Percentiles rank a stretch among this genome's conserved stretches.
These are phyloP conservation scores for Cyathus striatus DNA, from an alignment of 768 basidiomycete species.

Conservation along the genomic window DNA sequence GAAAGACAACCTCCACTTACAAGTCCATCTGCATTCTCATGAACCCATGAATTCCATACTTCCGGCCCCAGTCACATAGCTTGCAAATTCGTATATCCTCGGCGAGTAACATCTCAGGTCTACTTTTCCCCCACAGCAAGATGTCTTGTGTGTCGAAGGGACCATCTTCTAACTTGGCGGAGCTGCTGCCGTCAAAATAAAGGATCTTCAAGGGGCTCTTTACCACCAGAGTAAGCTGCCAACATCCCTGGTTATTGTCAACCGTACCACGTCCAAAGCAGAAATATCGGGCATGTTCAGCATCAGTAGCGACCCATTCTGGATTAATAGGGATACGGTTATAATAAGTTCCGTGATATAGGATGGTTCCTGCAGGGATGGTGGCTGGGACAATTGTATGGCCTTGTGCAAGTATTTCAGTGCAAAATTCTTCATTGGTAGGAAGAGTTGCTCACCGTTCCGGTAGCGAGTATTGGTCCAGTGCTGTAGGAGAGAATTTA, in stretches of 20 bases:
- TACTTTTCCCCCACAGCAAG: constrained; percentile 21
- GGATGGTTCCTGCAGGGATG: constrained; percentile 14
- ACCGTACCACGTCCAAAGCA: no score
- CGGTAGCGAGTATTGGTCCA: constrained; percentile 32
- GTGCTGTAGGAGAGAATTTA: constrained; percentile 26
- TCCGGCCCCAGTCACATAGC: constrained; percentile 26
- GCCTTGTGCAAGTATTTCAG: neutral
- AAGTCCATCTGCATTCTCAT: constrained; percentile 26
- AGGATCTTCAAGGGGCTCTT: constrained; percentile 23
- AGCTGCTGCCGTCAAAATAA: constrained; percentile 36
- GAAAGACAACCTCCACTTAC: constrained; percentile 18
- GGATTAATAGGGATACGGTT: constrained; percentile 4
- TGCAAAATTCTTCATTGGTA: neutral
- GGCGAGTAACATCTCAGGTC: constrained; percentile 4
- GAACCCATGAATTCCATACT: constrained; percentile 28
- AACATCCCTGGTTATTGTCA: constrained; percentile 10
- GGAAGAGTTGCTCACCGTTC: constrained; percentile 21
- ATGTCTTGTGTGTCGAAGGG: constrained; percentile 31
- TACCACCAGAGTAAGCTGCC: constrained; percentile 16
- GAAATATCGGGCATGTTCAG: constrained; percentile 11
- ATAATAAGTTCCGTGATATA: constrained; percentile 14
- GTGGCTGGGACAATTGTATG: constrained; percentile 17
- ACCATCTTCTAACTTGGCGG: constrained; percentile 21
- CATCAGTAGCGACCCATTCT: constrained; percentile 15
- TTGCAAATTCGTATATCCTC: constrained; percentile 19